Base-by-base conservation (phyloP, 768 basidiomycete species). In the Trametes gibbosa region DNA sequence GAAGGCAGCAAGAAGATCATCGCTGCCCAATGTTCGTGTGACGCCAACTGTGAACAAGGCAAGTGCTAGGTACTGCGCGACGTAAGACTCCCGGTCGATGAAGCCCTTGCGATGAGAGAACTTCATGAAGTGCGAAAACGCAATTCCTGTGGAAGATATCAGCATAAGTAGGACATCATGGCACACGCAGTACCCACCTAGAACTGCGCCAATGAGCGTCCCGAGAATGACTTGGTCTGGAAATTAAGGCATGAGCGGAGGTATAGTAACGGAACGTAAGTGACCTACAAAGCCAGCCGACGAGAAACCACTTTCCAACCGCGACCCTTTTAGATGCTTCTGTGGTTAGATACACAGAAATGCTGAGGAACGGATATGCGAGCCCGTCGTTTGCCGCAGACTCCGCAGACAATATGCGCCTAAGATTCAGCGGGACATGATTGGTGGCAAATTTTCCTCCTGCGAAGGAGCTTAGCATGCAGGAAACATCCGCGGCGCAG, bases 381-480 rank as follows among this genome's bases (percentile, higher is more conserved):
- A 98, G 80, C 1, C 97, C 97, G 65, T 98, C 97, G 72, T 99
- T 99, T 7, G 92, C 87, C 0, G 95, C 97, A 5, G 90, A 91
- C 73, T 98, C 96, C 0, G 92, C 92, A 0, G 90, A 83, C 7
- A 97, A 77, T 42, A 97, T 79, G 23, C 84, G 87, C 27, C 95
- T 84, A 23, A 98, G 78, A 52, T 92, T 87, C 5, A 74, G 62
- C 4, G 89, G 89, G 4, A 92, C 90, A 66, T 92, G 81, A 56
- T 79, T 81, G 14, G 76, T 72, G 0, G 90, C 90, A 63, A 81
- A 92, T 59, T 79, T 84, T 0, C 90, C 90, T 10, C 86, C 89
- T 89, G 57, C 3, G 3, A 19, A 3, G 37, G n/a, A 6, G 54
- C 17, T 10, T 16, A 42, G 41, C 24, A 34, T 19, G n/a, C n/a